Conservation (phyloP, 371 early-diverging fungal species). For the Lichtheimia corymbifera region DNA sequence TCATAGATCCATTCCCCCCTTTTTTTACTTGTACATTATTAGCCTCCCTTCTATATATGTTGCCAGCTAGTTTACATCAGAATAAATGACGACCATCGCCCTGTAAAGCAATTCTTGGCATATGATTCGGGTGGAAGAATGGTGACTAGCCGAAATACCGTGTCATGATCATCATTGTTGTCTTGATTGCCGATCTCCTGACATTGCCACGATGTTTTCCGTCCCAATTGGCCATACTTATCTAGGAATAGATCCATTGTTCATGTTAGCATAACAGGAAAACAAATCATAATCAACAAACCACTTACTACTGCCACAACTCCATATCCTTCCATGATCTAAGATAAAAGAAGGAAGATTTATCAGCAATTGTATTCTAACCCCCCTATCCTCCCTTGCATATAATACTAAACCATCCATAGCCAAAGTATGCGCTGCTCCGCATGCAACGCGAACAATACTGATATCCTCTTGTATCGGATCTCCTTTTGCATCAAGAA, state of each 20-base stretch:
- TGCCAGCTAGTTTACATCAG: neutral
- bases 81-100: constrained; percentile 38
- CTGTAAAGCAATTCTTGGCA: constrained; percentile 32
- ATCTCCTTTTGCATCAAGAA: constrained; percentile 20
- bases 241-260: constrained; percentile 8
- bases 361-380: neutral
- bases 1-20: too few species aligned
- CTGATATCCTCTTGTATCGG: constrained; percentile 18
- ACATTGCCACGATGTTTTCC: too few species aligned
- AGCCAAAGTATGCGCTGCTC: constrained; percentile 38
- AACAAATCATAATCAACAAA: neutral
- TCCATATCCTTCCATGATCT: constrained; percentile 38
- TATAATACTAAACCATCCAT: constrained; percentile 28
- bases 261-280: too few species aligned
- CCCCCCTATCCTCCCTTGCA: neutral
- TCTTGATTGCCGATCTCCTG: neutral
- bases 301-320: constrained; percentile 43
- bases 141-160: constrained; percentile 26
- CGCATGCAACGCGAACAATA: constrained; percentile 35
- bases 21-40: too few species aligned
- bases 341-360: neutral
- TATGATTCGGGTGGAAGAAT: neutral
- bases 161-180: constrained; percentile 14
- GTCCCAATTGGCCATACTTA: constrained; percentile 33
- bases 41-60: neutral